phyloP scores from a whole-genome alignment of 2,329 filamentous ascomycete species.

The Aspergillus sp. region DNA sequence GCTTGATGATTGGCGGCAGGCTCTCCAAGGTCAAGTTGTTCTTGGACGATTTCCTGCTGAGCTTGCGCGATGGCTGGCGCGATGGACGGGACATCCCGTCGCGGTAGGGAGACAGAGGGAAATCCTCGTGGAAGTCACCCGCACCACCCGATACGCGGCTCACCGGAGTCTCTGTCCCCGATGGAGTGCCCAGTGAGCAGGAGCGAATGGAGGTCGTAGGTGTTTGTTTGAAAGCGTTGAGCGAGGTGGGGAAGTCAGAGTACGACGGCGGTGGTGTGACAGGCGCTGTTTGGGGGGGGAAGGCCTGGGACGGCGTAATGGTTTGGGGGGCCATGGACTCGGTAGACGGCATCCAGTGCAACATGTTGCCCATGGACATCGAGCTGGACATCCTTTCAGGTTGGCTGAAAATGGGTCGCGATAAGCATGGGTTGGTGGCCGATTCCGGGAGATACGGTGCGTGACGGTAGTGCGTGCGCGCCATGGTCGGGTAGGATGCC shows the following conservation, averaged over 20 bases:
- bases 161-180: conserved; percentile 29
- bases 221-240: conserved; percentile 31
- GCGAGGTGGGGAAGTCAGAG: conserved; percentile 29
- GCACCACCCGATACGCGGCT: conserved; percentile 28
- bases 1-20: conserved; percentile 32
- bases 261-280: conserved; percentile 34
- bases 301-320: conserved; percentile 30
- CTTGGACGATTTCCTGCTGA: conserved; percentile 22
- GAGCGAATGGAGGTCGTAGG: conserved; percentile 32
- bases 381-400: conserved; percentile 28
- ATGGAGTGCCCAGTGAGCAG: conserved; percentile 27
- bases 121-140: conserved; percentile 31
- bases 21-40: conserved; percentile 32
- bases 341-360: conserved; percentile 28
- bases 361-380: conserved; percentile 32
- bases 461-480: conserved; percentile 28
- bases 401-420: conserved; percentile 33
- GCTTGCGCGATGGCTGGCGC: conserved; percentile 28
- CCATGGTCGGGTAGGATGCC: conserved; percentile 30
- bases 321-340: conserved; percentile 31
- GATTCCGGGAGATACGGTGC: conserved; percentile 32
- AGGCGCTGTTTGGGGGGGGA: conserved; percentile 17
- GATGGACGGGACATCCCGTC: conserved; percentile 25
- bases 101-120: conserved; percentile 27
- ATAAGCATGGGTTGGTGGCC: conserved; percentile 32